phyloP scores from a whole-genome alignment of 192 early-diverging fungal genomes.

The Lobulomyces angularis region DNA sequence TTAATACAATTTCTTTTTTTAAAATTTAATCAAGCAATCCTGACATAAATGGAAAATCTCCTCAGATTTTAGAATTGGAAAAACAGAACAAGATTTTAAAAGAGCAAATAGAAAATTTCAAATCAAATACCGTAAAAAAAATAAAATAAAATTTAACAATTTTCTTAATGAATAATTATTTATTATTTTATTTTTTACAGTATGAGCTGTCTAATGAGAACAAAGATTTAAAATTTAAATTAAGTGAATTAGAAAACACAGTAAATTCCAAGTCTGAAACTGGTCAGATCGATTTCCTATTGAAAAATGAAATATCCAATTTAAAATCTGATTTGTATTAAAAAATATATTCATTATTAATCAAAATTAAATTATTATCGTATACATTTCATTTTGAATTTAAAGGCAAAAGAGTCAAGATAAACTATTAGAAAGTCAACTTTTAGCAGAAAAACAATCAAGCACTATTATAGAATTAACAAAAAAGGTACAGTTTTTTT shows the following conservation, averaged over 20 bases:
- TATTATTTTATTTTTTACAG: constrained; percentile 15
- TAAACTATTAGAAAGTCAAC: constrained; percentile 56
- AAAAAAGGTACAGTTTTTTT: constrained; percentile 18
- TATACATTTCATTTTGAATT: constrained; percentile 10
- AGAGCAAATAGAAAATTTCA: constrained; percentile 14
- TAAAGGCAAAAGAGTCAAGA: constrained; percentile 65
- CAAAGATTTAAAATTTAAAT: constrained; percentile 53
- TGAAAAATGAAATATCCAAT: constrained; percentile 74
- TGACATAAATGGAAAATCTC: too few relatives aligned
- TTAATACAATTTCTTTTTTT: too few relatives aligned
- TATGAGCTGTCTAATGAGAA: constrained; percentile 64
- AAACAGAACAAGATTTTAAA: constrained; percentile 9
- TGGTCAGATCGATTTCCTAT: constrained; percentile 71
- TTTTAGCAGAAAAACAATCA: constrained; percentile 42
- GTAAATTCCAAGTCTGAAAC: constrained; percentile 57
- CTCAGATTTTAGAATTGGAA: constrained; percentile 14
- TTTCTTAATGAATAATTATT: too few relatives aligned
- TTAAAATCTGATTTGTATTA: constrained; percentile 72
- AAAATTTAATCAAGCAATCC: too few relatives aligned
- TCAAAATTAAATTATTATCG: constrained; percentile 1
- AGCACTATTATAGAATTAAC: constrained; percentile 52
- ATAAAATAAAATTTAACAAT: too few relatives aligned
- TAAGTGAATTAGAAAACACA: constrained; percentile 68
- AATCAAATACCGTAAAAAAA: too few relatives aligned
- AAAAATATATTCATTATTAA: not conserved